Evolutionary conservation across 257 asterid genomes (phyloP).

Genomic region (Gardenia jasminoides): DNA sequence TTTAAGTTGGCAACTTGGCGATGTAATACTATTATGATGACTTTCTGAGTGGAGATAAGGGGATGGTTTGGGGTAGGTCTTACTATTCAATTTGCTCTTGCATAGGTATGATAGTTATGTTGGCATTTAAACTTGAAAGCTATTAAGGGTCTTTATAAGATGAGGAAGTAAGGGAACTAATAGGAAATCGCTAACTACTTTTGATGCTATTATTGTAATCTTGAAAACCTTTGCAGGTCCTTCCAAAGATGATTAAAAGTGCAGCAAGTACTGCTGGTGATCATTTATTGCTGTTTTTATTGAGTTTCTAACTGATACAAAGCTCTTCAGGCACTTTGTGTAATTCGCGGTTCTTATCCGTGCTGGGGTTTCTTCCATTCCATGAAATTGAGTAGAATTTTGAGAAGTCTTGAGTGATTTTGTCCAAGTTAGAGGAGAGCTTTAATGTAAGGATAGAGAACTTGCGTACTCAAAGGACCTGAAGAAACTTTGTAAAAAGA

Average conservation of each 20-base stretch:
- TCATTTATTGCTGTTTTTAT: background rate
- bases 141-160: background rate
- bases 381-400: background rate
- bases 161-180: background rate
- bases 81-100: constrained; percentile 18
- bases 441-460: background rate
- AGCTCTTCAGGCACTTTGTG: background rate
- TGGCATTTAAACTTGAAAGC: background rate
- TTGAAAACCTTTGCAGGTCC: background rate
- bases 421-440: background rate
- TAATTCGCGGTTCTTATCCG: no score
- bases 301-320: background rate
- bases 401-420: background rate
- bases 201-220: background rate
- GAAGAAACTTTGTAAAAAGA: background rate
- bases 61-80: constrained; percentile 5
- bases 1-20: constrained; percentile 2
- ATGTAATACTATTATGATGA: background rate
- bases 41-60: background rate
- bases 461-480: background rate
- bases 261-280: no score
- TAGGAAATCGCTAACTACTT: background rate
- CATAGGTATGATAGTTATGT: background rate
- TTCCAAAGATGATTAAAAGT: background rate
- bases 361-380: background rate